phyloP scores from a whole-genome alignment of 2,329 filamentous ascomycete species.

The Aspergillus bombycis region DNA sequence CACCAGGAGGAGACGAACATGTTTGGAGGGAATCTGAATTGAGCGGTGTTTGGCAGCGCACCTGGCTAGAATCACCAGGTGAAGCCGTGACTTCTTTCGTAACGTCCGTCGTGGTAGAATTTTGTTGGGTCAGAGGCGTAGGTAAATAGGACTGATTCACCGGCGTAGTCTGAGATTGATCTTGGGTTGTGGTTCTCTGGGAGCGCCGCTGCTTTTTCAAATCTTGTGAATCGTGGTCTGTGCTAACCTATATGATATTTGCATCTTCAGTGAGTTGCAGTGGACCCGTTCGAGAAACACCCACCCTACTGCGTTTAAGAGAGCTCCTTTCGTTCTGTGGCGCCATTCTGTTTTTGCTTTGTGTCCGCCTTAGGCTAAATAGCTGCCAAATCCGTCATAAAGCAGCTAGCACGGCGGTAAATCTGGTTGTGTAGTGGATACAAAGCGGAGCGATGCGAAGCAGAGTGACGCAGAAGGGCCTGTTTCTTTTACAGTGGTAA shows the following conservation, averaged over 20 bases:
- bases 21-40: slow-evolving; percentile 43
- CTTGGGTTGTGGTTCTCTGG: slow-evolving; percentile 67
- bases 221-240: slow-evolving; percentile 63
- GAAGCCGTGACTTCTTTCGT: slow-evolving; percentile 73
- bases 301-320: slow-evolving; percentile 79
- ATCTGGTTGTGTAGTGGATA: not conserved
- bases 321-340: slow-evolving; percentile 73
- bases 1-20: slow-evolving; percentile 68
- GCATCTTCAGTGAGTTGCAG: slow-evolving; percentile 27
- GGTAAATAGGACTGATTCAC: slow-evolving; percentile 72
- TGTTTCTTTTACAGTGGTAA: not conserved
- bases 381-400: not conserved
- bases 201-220: slow-evolving; percentile 84
- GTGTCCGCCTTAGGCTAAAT: not conserved
- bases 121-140: slow-evolving; percentile 75
- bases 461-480: not conserved
- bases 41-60: slow-evolving; percentile 45
- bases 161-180: slow-evolving; percentile 59
- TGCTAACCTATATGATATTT: slow-evolving; percentile 60
- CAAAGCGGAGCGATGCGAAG: not conserved
- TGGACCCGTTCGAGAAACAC: slow-evolving; percentile 19
- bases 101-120: slow-evolving; percentile 62
- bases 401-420: not conserved
- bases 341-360: slow-evolving; percentile 31
- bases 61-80: slow-evolving; percentile 62